Conservation (phyloP, 164 flowering plant genomes). For the Dillenia turbinata region DNA sequence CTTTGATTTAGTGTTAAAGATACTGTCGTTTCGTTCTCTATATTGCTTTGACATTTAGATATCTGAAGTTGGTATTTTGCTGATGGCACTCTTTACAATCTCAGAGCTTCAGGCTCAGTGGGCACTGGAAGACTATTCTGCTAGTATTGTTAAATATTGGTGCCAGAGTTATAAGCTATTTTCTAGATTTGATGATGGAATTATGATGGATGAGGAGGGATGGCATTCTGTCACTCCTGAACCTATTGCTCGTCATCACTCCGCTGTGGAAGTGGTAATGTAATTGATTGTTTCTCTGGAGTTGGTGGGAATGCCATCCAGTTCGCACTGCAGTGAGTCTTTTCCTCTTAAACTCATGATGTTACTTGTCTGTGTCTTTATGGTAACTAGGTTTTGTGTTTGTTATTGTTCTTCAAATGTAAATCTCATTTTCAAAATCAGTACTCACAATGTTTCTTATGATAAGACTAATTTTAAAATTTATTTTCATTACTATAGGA, state of each 20-base stretch:
- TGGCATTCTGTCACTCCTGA: constrained; percentile 99
- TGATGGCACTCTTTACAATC: not conserved
- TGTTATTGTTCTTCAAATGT: too few relatives aligned
- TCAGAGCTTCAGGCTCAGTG: constrained; percentile 26
- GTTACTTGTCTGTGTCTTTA: too few relatives aligned
- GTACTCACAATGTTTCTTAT: too few relatives aligned
- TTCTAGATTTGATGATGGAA: constrained; percentile 78
- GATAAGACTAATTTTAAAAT: too few relatives aligned
- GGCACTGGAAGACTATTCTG: constrained; percentile 26
- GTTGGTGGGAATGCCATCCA: constrained; percentile 98
- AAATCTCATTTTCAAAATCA: too few relatives aligned
- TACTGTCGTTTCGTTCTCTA: too few relatives aligned
- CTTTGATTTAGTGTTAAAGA: too few relatives aligned
- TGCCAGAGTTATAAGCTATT: constrained; percentile 69
- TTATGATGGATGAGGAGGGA: constrained; percentile 93
- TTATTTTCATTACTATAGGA: too few relatives aligned
- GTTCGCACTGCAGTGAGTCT: constrained; percentile 61
- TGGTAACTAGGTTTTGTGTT: too few relatives aligned
- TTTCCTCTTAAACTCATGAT: not conserved
- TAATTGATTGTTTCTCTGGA: constrained; percentile 85
- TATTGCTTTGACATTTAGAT: too few relatives aligned
- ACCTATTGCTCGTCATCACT: constrained; percentile 69
- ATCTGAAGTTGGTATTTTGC: too few relatives aligned
- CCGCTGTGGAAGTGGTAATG: constrained; percentile 60
- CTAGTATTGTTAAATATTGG: constrained; percentile 68